Evolutionary conservation across 257 asterid genomes (phyloP), one percentile per base, ranked within the genome.

Genomic region (Fraxinus quadrangulata): DNA sequence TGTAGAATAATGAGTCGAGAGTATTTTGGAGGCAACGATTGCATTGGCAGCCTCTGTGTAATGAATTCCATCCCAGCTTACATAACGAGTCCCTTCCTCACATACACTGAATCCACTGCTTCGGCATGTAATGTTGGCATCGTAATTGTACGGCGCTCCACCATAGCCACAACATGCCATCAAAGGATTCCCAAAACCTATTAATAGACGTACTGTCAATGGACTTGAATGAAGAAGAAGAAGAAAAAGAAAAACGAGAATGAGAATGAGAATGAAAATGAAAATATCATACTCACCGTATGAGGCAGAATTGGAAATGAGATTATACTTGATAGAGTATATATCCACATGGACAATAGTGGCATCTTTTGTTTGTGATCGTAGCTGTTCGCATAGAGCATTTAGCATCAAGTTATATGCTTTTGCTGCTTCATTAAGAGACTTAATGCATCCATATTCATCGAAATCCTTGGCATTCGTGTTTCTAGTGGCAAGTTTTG

Each of bases 161-260:
- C 92, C 92, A 17, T 84, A 79, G 2, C 95, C 95, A 34, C 92
- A 90, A 24, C 95, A 90, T 5, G 88, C 89, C 88, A 81, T 87
- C 37, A 88, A 63, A 28, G 94, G 88, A 54, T 79, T 80, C 73
- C 80, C 45, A 78, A 89, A 84, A 59, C 94, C 93, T 86, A 59
- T 30, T 61, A 12, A 51, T 71, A 30, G 11, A 7, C 12, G 42
- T 37, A 37, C 11, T 23, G 33, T 0, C 28, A 26, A 66, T 24
- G 17, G 11, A 69, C 2, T 37, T 37, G 40, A 6, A 36, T 1
- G 10, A 6, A 31, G 33, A 31, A 31, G 33, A 31, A 31, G 33
- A 31, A 3, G 3, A 31, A 31, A 3, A 31, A 31, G 3, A 26
- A 26, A 26, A 26, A 26, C 28, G 28, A 26, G 28, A 26, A 26